These are phyloP conservation scores for Hysterium pulicare DNA, from an alignment of 2,329 filamentous ascomycete species.

Conservation along the genomic window DNA sequence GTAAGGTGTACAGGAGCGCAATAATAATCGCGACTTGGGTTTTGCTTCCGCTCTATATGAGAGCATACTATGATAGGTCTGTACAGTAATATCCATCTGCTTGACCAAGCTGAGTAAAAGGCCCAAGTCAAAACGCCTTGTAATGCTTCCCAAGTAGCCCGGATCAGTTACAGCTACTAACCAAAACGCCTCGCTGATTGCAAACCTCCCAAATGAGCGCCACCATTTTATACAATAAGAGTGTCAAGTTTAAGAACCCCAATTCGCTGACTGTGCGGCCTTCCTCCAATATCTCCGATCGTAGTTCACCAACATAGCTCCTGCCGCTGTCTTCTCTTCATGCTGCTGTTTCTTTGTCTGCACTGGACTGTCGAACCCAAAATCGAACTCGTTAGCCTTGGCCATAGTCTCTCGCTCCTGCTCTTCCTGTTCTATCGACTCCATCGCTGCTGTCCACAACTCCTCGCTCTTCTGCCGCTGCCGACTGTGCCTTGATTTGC, in stretches of 20 bases:
- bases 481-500: constrained; percentile 38
- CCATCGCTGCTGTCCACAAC: constrained; percentile 57
- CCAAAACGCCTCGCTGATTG: constrained; percentile 41
- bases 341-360: constrained; percentile 28
- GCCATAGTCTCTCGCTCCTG: constrained; percentile 20
- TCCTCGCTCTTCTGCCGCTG: constrained; percentile 44
- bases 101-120: no score
- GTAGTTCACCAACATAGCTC: constrained; percentile 55
- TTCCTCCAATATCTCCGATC: constrained; percentile 58
- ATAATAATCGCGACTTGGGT: no score
- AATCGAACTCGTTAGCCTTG: constrained; percentile 7
- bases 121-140: no score
- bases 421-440: constrained; percentile 23
- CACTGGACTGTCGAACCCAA: constrained; percentile 17
- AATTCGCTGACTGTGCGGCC: constrained; percentile 32
- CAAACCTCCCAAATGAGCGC: constrained; percentile 9
- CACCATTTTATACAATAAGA: neutral
- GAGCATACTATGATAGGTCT: no score
- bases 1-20: no score
- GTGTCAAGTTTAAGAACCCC: constrained; percentile 4
- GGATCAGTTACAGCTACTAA: no score
- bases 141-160: no score
- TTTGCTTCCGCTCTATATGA: no score
- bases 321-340: constrained; percentile 27
- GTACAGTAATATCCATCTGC: no score